Base-by-base conservation (phyloP, 768 basidiomycete genomes). In the Boletus vermiculosoides region DNA sequence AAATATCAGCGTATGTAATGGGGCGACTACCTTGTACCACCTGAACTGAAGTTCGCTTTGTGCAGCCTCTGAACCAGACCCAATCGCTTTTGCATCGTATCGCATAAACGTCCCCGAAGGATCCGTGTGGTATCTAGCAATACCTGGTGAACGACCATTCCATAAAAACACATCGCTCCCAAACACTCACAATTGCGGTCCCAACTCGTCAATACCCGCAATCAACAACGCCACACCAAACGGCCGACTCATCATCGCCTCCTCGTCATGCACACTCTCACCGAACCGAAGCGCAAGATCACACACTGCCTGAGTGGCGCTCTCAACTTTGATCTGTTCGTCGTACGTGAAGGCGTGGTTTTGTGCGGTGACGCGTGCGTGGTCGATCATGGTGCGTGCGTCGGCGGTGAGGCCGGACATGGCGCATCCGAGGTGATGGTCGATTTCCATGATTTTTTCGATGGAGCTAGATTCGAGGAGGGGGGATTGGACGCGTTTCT, bases 381-480 rank as follows among this genome's bases (percentile, higher is more conserved):
- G 97, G 82, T 99, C 97, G 74, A 99, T 92, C 92, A 99, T 99
- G 47, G 97, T 99, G 60, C 97, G 86, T 45, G 97, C 96, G 76
- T 99, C 97, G 54, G 97, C 96, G 54, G 94, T 97, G 59, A 99
- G 82, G 33, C 91, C 91, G 45, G 93, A 95, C 95, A 98, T 98
- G 56, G 97, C 97, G 65, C 95, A 98, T 11, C 94, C 97, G 57
- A 99, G 85, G 77, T 99, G 97, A 13, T 74, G 63, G 77, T 98
- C 97, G 67, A 99, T 98, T 78, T 99, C 97, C 96, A 99, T 98
- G 71, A 98, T 98, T 81, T 98, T 98, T 74, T 99, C 96, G 69
- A 99, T 94, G 54, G 94, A 95, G 60, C 84, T 89, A 40, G 94
- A 86, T 77, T 98, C 97, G 66, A 98, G 85, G 47, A 99, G 83